Percentiles rank a stretch among this genome's conserved stretches.
phyloP scores from a whole-genome alignment of 2,329 filamentous ascomycete genomes.

The Bipolaris bicolor region DNA sequence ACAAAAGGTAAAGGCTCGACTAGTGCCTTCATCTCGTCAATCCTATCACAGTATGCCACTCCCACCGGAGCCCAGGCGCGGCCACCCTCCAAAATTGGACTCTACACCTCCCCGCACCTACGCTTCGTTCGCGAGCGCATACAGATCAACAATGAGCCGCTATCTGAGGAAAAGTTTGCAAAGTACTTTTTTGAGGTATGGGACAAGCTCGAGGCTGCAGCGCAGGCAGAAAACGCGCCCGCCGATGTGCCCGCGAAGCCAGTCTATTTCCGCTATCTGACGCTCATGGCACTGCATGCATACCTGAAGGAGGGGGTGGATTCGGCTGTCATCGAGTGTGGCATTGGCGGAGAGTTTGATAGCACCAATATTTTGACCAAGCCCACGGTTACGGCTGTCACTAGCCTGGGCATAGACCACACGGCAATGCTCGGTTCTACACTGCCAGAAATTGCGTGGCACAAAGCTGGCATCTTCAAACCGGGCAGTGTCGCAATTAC shows the following conservation, averaged over 20 bases:
- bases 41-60: constrained; percentile 69
- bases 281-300: constrained; percentile 83
- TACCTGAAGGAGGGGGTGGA: constrained; percentile 79
- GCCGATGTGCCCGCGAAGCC: constrained; percentile 71
- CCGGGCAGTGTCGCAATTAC: constrained; percentile 67
- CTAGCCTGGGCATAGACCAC: constrained; percentile 86
- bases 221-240: constrained; percentile 56
- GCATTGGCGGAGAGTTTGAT: constrained; percentile 92
- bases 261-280: constrained; percentile 91
- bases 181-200: constrained; percentile 84
- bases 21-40: constrained; percentile 80
- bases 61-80: constrained; percentile 39
- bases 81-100: constrained; percentile 66
- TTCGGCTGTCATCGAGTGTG: constrained; percentile 86
- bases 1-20: constrained; percentile 95
- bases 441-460: constrained; percentile 84
- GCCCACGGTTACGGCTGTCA: constrained; percentile 74
- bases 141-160: constrained; percentile 73
- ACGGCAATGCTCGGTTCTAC: constrained; percentile 79
- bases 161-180: constrained; percentile 72
- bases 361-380: constrained; percentile 82
- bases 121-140: constrained; percentile 85
- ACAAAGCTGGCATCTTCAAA: constrained; percentile 90
- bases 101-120: constrained; percentile 87
- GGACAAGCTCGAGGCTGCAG: constrained; percentile 67